Conservation (phyloP, 768 basidiomycete genomes). For the Tricholoma furcatifolium region DNA sequence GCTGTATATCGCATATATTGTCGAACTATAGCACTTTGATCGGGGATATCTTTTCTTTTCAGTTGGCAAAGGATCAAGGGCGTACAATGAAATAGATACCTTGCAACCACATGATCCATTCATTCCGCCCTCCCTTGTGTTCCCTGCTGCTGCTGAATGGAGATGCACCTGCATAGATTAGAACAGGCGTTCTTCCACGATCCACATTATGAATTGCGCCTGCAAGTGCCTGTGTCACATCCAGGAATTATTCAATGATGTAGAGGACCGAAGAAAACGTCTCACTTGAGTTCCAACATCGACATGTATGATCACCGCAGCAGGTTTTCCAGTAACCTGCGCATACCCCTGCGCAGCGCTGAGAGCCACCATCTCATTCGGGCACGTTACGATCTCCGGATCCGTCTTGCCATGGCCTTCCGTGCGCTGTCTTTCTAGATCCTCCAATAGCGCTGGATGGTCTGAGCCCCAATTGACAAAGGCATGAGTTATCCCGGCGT, state of each 20-base stretch:
- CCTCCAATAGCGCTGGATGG: conserved; percentile 70
- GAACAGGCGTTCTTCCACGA: conserved; percentile 54
- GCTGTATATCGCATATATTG: conserved; percentile 73
- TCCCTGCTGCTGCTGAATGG: conserved; percentile 58
- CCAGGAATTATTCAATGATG: not conserved
- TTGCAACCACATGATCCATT: conserved; percentile 75
- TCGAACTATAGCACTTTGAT: conserved; percentile 67
- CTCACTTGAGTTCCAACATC: conserved; percentile 67
- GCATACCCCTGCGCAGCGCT: conserved; percentile 73
- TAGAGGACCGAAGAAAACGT: not conserved
- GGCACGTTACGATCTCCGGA: conserved; percentile 62
- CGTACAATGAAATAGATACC: conserved; percentile 31
- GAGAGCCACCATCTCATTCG: conserved; percentile 76
- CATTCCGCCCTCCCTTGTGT: conserved; percentile 62
- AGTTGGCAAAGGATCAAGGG: not conserved
- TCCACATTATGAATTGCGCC: conserved; percentile 76
- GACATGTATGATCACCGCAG: conserved; percentile 74
- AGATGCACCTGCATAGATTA: conserved; percentile 73
- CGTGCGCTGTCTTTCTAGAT: conserved; percentile 55
- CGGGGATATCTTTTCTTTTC: conserved; percentile 53
- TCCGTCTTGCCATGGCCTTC: conserved; percentile 34
- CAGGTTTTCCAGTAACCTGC: conserved; percentile 62
- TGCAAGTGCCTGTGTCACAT: conserved; percentile 50
- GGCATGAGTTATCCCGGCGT: conserved; percentile 63
- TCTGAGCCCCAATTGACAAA: conserved; percentile 82